A percentile compares a stretch with the other conserved stretches of the same genome.
These are phyloP conservation scores for Neurospora sp. DNA, from an alignment of 495 filamentous ascomycete genomes.

Conservation along the genomic window DNA sequence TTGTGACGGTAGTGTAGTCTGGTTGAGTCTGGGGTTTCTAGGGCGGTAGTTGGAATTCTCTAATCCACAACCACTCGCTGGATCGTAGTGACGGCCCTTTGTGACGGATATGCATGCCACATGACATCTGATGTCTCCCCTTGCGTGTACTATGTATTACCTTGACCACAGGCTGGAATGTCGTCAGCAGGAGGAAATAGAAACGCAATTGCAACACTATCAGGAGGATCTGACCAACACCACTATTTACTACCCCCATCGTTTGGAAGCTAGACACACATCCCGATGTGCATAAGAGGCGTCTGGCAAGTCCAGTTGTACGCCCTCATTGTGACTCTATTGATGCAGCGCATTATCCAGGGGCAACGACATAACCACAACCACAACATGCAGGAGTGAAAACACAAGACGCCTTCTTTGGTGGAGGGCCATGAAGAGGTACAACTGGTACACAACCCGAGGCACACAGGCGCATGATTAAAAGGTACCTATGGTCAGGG, in stretches of 20 bases:
- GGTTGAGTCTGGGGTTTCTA: neutral
- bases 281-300: neutral
- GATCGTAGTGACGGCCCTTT: neutral
- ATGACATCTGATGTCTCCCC: neutral
- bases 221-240: neutral
- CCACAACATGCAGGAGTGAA: neutral
- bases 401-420: neutral
- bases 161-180: neutral
- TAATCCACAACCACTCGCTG: neutral
- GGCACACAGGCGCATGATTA: neutral
- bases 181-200: neutral
- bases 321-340: neutral
- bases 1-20: neutral
- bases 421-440: neutral
- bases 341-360: neutral
- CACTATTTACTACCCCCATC: neutral
- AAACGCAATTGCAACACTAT: neutral
- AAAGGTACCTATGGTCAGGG: neutral
- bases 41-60: neutral
- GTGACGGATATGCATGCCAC: neutral
- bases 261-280: slow-evolving; percentile 6
- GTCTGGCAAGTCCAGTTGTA: neutral
- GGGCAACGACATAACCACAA: neutral
- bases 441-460: neutral
- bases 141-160: neutral